phyloP scores from a whole-genome alignment of 352 stramenopile species.

The Phytopythium montanum region DNA sequence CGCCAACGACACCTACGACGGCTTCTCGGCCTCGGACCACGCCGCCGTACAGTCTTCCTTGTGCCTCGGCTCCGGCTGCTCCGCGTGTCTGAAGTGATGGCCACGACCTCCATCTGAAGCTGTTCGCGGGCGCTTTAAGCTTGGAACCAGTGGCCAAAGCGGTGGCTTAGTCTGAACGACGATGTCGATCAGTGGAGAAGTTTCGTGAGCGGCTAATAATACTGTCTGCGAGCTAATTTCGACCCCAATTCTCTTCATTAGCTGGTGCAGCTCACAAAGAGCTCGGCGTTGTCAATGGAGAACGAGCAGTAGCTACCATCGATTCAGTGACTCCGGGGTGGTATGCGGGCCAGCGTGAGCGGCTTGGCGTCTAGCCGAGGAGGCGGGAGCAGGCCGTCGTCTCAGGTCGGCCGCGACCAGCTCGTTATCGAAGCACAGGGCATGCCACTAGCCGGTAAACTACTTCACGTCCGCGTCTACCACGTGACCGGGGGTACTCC shows the following conservation, averaged over 20 bases:
- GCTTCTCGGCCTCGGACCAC: constrained; percentile 62
- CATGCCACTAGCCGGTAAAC: constrained; percentile 27
- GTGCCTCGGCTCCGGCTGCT: constrained; percentile 33
- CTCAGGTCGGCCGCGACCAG: constrained; percentile 10
- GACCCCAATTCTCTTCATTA: background rate
- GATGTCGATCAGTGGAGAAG: background rate
- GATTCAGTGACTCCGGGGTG: too few species aligned
- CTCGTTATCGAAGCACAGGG: constrained; percentile 34
- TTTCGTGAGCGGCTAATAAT: constrained; percentile 4
- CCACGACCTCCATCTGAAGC: background rate
- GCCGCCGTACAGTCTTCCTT: constrained; percentile 56
- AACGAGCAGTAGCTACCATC: background rate
- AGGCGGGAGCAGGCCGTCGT: background rate
- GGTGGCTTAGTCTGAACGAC: background rate
- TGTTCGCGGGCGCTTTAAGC: background rate
- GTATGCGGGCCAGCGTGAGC: background rate
- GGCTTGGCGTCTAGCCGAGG: background rate
- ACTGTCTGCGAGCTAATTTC: constrained; percentile 4
- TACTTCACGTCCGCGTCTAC: constrained; percentile 32
- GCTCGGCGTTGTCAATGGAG: background rate
- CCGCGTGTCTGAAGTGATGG: background rate
- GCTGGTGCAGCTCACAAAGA: too few species aligned
- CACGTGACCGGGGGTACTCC: constrained; percentile 14
- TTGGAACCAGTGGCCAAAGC: background rate
- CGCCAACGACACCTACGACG: constrained; percentile 40